Evolutionary conservation across 305 asterid genomes (phyloP).

Genomic region (Stenogyne calaminthoides): DNA sequence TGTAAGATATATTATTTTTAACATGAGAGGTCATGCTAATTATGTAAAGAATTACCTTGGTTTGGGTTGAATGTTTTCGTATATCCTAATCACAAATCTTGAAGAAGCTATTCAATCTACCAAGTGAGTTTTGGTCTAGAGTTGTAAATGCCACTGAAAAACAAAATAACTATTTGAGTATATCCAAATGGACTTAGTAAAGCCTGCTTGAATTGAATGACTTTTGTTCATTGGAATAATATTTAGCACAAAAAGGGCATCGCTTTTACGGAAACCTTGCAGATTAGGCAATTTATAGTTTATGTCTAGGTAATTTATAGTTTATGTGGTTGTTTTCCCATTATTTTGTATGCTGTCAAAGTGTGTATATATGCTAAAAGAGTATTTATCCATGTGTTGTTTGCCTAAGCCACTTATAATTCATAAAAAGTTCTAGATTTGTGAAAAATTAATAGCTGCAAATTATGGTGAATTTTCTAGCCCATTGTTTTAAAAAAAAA

Average conservation of each 20-base stretch:
- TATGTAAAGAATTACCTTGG: not conserved
- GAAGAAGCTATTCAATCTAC: not conserved
- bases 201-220: slow-evolving; percentile 1
- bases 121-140: slow-evolving; percentile 9
- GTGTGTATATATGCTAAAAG: not conserved
- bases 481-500: no score
- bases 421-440: not conserved
- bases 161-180: not conserved
- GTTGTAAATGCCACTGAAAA: not conserved
- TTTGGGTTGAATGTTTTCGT: slow-evolving; percentile 6
- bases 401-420: not conserved
- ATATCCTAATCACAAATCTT: slow-evolving; percentile 18
- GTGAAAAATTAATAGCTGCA: not conserved
- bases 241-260: slow-evolving; percentile 6
- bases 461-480: not conserved
- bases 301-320: not conserved
- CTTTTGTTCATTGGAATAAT: not conserved
- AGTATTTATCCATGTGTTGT: not conserved
- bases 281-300: not conserved
- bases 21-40: slow-evolving; percentile 9
- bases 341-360: not conserved
- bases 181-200: not conserved
- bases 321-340: not conserved
- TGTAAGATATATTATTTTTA: not conserved
- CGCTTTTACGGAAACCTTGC: not conserved